These are phyloP conservation scores for Conidiobolus incongruus DNA, from an alignment of 371 early-diverging fungal genomes.

Conservation along the genomic window DNA sequence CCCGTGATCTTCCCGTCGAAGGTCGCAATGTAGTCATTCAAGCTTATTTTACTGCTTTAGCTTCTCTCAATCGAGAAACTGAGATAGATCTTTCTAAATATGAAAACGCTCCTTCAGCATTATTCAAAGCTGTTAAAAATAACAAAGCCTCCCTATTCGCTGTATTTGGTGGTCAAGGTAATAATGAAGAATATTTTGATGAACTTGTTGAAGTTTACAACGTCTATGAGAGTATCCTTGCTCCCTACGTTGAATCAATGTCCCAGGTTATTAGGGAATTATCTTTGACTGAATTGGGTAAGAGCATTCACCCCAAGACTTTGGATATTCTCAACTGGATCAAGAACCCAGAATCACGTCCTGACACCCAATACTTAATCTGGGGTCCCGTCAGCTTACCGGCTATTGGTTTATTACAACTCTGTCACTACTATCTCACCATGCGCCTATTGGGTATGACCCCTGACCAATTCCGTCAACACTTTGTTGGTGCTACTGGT, in stretches of 20 bases:
- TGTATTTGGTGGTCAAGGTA: conserved; percentile 93
- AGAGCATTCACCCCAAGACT: conserved; percentile 54
- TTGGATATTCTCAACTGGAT: conserved; percentile 78
- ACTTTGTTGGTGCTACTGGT: conserved; percentile 62
- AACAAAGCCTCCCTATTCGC: conserved; percentile 53
- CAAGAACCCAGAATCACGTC: conserved; percentile 58
- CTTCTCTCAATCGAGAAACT: conserved; percentile 26
- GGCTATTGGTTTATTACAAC: conserved; percentile 72
- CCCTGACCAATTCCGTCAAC: conserved; percentile 20
- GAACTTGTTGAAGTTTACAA: conserved; percentile 61
- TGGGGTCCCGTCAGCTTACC: conserved; percentile 74
- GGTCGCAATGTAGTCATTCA: conserved; percentile 39
- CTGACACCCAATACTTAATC: conserved; percentile 59
- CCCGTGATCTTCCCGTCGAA: conserved; percentile 26
- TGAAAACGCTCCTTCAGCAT: conserved; percentile 27
- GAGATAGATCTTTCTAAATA: conserved; percentile 16
- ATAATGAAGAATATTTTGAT: conserved; percentile 83
- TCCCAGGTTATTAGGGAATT: conserved; percentile 42
- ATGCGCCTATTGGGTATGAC: conserved; percentile 28
- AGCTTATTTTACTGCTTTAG: conserved; percentile 62
- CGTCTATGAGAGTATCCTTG: conserved; percentile 60
- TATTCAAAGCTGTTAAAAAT: conserved; percentile 33
- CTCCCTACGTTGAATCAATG: conserved; percentile 56
- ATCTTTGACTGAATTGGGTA: conserved; percentile 40
- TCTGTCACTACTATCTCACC: conserved; percentile 61